Evolutionary conservation across 108 stramenopile genomes (phyloP), one percentile per base, ranked within the genome.

Genomic region (Bacterosira constricta): DNA sequence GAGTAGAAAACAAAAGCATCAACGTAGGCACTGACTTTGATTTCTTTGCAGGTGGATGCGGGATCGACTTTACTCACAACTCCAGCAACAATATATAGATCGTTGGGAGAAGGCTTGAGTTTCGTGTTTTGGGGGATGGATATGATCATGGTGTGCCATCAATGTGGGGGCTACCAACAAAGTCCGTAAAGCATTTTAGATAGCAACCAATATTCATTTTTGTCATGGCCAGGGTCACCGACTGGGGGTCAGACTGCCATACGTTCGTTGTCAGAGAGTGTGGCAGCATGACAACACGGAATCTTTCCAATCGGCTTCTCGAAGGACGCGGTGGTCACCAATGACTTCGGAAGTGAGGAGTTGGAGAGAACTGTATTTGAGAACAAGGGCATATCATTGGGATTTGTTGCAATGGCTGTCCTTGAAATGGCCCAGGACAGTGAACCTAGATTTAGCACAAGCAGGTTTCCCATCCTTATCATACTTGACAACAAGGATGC

Each of bases 1-100:
- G 53, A 67, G 38, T 41, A 67, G 66, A 55, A 65, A 35, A 51
- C 64, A 52, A 65, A 65, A 36, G 50, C 64, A 29, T 65, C 64
- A 3, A 65, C 64, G 55, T 65, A 65, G 6, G 52, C 23, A 23
- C 64, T 50, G 11, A 65, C 26, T 9, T 59, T 12, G 6, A 65
- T 42, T 13, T 26, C 34, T 2, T 21, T 15, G 25, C 38, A 27
- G 2, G 11, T 15, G 5, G 53, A 4, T 18, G 49, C 1, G 2
- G 49, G 32, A 20, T 38, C 39, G 51, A 18, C 31, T 1, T 26
- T 0, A 32, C 6, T 3, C 12, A 38, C 6, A n/a, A 29, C 31
- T 18, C 13, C 13, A 9, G 57, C 35, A 15, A 59, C 35, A 8
- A 64, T 25, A 63, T 36, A 39, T 21, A 38, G 62, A 29, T 64